Evolutionary conservation across 257 asterid species (phyloP).

Genomic region (Solanum lycopersicoides): DNA sequence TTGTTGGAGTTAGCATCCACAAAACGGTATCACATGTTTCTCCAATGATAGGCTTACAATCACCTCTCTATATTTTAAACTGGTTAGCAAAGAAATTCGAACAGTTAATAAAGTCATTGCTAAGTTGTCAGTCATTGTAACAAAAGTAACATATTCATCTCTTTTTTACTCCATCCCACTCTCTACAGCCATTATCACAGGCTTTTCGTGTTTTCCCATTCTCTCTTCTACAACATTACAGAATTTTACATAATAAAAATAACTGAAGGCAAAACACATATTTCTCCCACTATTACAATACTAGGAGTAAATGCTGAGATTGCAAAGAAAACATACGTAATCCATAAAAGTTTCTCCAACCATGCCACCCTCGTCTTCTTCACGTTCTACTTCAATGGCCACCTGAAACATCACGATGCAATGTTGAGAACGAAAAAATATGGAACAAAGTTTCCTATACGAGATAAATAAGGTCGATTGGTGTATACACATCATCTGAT

Average conservation of each 20-base stretch:
- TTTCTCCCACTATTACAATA: background rate
- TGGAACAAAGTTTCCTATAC: slow-evolving; percentile 1
- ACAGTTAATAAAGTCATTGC: background rate
- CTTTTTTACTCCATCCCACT: background rate
- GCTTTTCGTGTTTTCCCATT: background rate
- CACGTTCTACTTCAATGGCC: slow-evolving; percentile 92
- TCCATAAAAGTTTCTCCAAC: slow-evolving; percentile 94
- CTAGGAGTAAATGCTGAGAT: background rate
- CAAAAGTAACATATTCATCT: background rate
- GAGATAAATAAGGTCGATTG: background rate
- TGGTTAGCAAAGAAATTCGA: background rate
- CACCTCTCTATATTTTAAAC: background rate
- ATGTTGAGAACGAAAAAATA: slow-evolving; percentile 1
- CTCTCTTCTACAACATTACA: background rate
- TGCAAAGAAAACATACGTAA: slow-evolving; percentile 40
- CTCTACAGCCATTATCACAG: background rate
- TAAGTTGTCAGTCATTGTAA: background rate
- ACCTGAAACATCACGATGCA: slow-evolving; percentile 35
- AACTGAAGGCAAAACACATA: background rate
- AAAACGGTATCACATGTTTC: background rate
- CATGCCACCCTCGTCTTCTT: slow-evolving; percentile 97
- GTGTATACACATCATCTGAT: background rate
- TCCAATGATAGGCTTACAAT: background rate
- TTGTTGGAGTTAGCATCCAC: background rate
- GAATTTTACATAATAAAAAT: background rate